Conservation (phyloP, 345 rosid genomes). For the Lepidium aucheri region DNA sequence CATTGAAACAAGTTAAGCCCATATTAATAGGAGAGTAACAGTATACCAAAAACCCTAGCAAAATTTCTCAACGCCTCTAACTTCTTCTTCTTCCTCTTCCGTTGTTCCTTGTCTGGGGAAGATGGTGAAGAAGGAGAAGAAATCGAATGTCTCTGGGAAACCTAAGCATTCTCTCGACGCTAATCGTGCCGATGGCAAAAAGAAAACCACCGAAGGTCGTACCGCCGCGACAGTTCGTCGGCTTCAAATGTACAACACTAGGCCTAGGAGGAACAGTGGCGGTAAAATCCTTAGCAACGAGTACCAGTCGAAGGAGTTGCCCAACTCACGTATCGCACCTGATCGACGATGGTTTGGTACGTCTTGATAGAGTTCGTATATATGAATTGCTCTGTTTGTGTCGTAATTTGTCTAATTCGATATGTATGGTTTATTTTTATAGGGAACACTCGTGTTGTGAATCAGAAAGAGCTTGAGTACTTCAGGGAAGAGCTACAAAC, state of each 20-base stretch:
- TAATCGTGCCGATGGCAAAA: slow-evolving; percentile 54
- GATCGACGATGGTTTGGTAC: slow-evolving; percentile 90
- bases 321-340: slow-evolving; percentile 68
- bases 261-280: slow-evolving; percentile 47
- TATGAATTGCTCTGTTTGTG: neutral
- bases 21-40: neutral
- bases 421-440: neutral
- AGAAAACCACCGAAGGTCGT: slow-evolving; percentile 34
- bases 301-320: slow-evolving; percentile 68
- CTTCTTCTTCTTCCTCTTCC: neutral
- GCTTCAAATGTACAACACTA: slow-evolving; percentile 71
- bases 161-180: slow-evolving; percentile 92
- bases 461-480: slow-evolving; percentile 68
- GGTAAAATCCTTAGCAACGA: slow-evolving; percentile 64
- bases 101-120: too few species aligned
- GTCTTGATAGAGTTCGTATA: neutral
- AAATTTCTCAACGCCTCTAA: neutral
- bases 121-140: slow-evolving; percentile 60
- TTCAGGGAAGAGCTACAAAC: slow-evolving; percentile 66
- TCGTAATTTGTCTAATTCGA: neutral
- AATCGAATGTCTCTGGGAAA: slow-evolving; percentile 66
- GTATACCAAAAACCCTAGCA: slow-evolving; percentile 12
- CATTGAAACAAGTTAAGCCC: neutral
- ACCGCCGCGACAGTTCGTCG: slow-evolving; percentile 75
- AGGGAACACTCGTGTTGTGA: slow-evolving; percentile 76